These are phyloP conservation scores for Cryphonectria radicalis DNA, from an alignment of 2,329 filamentous ascomycete genomes.

Conservation along the genomic window DNA sequence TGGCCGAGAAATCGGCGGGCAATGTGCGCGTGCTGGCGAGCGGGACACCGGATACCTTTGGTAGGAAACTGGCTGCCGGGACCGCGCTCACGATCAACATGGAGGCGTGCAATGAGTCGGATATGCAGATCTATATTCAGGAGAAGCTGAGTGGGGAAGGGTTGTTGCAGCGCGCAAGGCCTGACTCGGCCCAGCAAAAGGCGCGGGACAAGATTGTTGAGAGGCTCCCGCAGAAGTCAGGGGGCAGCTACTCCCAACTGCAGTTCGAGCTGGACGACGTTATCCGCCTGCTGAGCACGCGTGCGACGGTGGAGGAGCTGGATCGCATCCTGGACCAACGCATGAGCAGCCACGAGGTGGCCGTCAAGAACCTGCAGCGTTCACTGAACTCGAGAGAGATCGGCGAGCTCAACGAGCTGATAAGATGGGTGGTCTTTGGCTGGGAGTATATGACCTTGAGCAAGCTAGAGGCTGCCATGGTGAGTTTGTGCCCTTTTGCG, in stretches of 20 bases:
- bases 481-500: not conserved
- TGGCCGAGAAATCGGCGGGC: constrained; percentile 23
- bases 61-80: not conserved
- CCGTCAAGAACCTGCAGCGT: constrained; percentile 34
- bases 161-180: constrained; percentile 30
- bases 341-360: constrained; percentile 33
- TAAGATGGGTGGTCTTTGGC: constrained; percentile 36
- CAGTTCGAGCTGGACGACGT: constrained; percentile 32
- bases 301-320: constrained; percentile 31
- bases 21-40: constrained; percentile 33
- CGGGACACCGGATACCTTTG: constrained; percentile 29
- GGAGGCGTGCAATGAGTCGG: constrained; percentile 30
- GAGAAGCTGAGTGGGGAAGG: constrained; percentile 30
- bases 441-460: constrained; percentile 27
- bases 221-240: constrained; percentile 29
- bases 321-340: constrained; percentile 31
- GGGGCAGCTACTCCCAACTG: constrained; percentile 32
- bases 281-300: constrained; percentile 30
- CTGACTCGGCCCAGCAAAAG: constrained; percentile 31
- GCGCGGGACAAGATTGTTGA: constrained; percentile 32
- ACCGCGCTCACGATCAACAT: constrained; percentile 29
- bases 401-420: constrained; percentile 35
- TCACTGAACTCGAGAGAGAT: constrained; percentile 34
- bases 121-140: constrained; percentile 33
- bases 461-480: constrained; percentile 35